phyloP scores from a whole-genome alignment of 192 early-diverging fungal genomes.

The Linderina pennispora region DNA sequence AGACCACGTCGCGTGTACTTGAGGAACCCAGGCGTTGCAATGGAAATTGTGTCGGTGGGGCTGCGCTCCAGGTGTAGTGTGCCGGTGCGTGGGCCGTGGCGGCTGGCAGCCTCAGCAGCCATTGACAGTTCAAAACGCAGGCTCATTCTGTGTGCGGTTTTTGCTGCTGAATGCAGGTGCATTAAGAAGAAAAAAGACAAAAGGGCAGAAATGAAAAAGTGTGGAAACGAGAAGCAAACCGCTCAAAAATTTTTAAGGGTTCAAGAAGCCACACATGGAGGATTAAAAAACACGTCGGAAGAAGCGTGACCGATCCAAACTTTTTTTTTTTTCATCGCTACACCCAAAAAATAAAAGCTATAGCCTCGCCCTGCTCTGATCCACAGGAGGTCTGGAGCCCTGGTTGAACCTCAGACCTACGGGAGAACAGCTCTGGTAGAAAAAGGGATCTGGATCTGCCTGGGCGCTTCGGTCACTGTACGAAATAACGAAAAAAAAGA shows the following conservation, averaged over 20 bases:
- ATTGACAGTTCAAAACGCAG: slow-evolving; percentile 26
- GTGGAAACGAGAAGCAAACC: neutral
- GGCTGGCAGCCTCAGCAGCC: neutral
- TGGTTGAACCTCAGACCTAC: no score
- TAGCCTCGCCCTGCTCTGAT: no score
- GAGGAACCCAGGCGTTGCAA: slow-evolving; percentile 37
- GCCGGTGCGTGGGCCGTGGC: slow-evolving; percentile 17
- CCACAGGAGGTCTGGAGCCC: no score
- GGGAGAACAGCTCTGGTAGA: no score
- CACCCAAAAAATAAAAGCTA: neutral
- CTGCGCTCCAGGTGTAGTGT: slow-evolving; percentile 16
- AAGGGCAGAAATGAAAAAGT: no score
- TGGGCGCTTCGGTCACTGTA: no score
- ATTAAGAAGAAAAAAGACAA: no score
- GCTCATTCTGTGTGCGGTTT: slow-evolving; percentile 12
- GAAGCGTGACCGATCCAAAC: neutral
- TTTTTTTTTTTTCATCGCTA: neutral
- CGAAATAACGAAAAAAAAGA: no score
- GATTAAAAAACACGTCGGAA: neutral
- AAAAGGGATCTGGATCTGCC: no score
- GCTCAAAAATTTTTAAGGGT: neutral
- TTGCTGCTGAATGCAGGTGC: no score
- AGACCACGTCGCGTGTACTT: slow-evolving; percentile 42
- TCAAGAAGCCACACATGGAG: neutral
- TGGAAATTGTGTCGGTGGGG: neutral